Evolutionary conservation across 176 grass and related monocot genomes (phyloP), one percentile per base, ranked within the genome.

Genomic region (Miscanthus lutarioriparius): DNA sequence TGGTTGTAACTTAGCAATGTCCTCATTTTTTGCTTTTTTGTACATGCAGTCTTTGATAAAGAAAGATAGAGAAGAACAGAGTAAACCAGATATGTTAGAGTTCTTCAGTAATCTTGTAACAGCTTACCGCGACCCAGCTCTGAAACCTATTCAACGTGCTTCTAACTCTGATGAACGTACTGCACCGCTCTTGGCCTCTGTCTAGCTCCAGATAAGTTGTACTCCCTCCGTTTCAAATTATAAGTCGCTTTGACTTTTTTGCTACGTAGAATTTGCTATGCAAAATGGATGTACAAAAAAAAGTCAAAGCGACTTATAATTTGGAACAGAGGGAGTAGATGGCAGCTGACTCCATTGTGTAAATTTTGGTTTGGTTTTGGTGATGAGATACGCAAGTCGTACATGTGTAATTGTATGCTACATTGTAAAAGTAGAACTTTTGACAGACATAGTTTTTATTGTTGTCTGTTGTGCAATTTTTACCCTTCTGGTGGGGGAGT

Each of bases 11-110:
- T 2, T 67, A 14, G 2, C 47, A 71, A 19, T 13, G 8, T 68
- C 61, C 20, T 83, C 48, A 63, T 17, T 15, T 37, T 26, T 75
- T 5, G 75, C 7, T 38, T 82, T n/a, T 23, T 82, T 77, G 80
- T 72, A 12, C 43, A 67, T 89, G 83, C 76, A 96, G 97, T 87
- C 97, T 68, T 80, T 99, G 88, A 88, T 94, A 82, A 96, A 94
- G 72, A 99, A 99, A 82, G 97, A 99, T 61, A 92, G 82, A 89
- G 91, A 88, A 80, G 91, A 96, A 45, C 83, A 86, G 58, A 86
- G 84, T 37, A 89, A 92, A 65, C 91, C 91, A 49, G 84, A 91
- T 40, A 99, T 88, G 91, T 5, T 35, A 28, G 93, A 84, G 53
- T 94, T 99, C 79, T 99, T 94, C 47, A 81, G 89, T 44, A 91